Conservation (phyloP, 2,329 filamentous ascomycete genomes). For the Helicocarpus griseus region DNA sequence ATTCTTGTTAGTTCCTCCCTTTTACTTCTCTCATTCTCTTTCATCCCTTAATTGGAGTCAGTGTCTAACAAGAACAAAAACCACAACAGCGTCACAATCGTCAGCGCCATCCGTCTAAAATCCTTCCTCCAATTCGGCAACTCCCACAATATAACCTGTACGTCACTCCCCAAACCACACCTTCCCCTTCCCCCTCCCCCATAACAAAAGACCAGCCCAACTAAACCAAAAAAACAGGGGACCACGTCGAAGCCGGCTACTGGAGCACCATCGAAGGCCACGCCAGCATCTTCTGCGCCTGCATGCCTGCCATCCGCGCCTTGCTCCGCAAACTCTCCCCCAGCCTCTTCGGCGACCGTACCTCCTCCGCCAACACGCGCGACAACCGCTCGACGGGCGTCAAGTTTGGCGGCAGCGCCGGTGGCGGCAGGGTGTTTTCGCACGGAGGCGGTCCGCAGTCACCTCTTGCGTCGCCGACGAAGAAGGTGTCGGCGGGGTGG, state of each 20-base stretch:
- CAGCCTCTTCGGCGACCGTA: background rate
- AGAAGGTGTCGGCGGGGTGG: background rate
- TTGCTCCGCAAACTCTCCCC: background rate
- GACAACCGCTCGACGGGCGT: background rate
- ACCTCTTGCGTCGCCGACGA: background rate
- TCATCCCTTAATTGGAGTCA: background rate
- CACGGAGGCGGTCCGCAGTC: background rate
- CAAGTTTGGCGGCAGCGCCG: background rate
- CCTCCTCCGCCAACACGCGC: background rate
- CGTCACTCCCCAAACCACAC: background rate
- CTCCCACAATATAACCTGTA: background rate
- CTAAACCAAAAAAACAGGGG: background rate
- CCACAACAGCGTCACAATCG: background rate
- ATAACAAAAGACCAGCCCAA: background rate
- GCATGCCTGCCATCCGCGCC: background rate
- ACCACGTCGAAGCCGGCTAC: background rate
- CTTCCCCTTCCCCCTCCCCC: background rate
- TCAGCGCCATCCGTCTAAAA: background rate
- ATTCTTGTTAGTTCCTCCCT: constrained; percentile 1
- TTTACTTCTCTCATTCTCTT: background rate
- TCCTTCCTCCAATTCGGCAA: background rate
- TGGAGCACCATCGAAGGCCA: background rate
- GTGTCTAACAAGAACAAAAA: background rate
- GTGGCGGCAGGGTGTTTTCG: background rate
- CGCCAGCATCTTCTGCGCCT: background rate